Conservation (phyloP, 1,139 yeast genomes). For the Taphrina deformans region DNA sequence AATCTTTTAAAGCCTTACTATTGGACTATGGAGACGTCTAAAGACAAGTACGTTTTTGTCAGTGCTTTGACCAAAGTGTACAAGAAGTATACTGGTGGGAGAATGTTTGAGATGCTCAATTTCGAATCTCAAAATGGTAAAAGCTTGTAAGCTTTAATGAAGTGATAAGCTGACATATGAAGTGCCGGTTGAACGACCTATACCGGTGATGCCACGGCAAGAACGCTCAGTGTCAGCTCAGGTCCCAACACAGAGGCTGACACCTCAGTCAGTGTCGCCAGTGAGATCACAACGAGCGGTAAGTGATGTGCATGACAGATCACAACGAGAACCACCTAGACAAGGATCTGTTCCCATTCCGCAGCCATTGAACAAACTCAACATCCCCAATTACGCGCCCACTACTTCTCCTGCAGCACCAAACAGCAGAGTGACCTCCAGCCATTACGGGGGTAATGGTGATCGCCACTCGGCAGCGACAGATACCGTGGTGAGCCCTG, state of each 20-base stretch:
- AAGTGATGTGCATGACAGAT: constrained; percentile 3
- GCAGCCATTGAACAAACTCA: background rate
- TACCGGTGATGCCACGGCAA: background rate
- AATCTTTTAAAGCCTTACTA: constrained; percentile 75
- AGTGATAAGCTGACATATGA: background rate
- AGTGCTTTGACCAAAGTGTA: constrained; percentile 63
- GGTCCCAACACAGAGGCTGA: background rate
- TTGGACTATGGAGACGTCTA: constrained; percentile 74
- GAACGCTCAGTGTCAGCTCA: constrained; percentile 14
- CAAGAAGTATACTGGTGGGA: constrained; percentile 67
- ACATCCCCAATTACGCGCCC: background rate
- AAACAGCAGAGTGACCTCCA: background rate
- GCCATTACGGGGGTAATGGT: constrained; percentile 10
- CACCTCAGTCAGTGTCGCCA: background rate
- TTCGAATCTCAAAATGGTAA: constrained; percentile 21
- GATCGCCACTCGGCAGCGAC: background rate
- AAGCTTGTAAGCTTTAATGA: background rate
- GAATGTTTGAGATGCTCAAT: constrained; percentile 60
- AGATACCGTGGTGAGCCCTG: background rate
- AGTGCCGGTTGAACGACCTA: background rate
- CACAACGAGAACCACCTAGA: background rate
- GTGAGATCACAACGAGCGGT: constrained; percentile 2
- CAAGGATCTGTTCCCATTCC: background rate
- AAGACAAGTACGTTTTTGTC: constrained; percentile 66
- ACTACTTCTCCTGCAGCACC: background rate